Base-by-base conservation (phyloP, 805 yeast species). In the Lachancea meyersii region DNA sequence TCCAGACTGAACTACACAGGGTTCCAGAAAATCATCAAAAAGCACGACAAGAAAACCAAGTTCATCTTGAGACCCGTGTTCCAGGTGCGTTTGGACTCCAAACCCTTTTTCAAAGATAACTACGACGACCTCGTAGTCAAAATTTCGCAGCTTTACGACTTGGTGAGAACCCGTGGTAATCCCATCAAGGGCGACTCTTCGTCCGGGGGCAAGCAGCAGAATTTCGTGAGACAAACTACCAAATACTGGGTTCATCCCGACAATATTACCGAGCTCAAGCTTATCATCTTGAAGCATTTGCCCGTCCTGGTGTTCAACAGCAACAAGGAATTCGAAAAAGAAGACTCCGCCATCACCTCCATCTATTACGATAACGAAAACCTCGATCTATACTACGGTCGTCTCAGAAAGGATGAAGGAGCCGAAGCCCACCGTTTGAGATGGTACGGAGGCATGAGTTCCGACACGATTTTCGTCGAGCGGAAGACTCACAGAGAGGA, bases 161-260 rank as follows among this genome's bases (percentile, higher is more conserved):
- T 91, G 48, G 97, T 93, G 22, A 79, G 97, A 63, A 93, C 97
- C 1, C 77, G 96, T 54, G 98, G 98, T 54, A 85, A 87, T 60
- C 97, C 98, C 11, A 86, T 87, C 31, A 76, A 79, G 57, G 97
- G 97, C 50, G 98, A 93, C 67, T 80, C 96, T 3, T 63, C 97
- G 4, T 97, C 98, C n/a, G 98, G 98, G 58, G 98, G 98, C 34
- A 75, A 83, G 33, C 97, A 89, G 72, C 98, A 93, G 65, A 93
- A 93, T 69, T 93, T 93, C 58, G 97, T 93, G 35, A 83, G 98
- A 67, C 98, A 93, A 68, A 93, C 98, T 17, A 93, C 98, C 6
- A 93, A 93, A 62, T 93, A 93, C 68, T 93, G 99, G 99, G 97
- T 93, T 24, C 98, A 93, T 60, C 96, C 97, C 2, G 97, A 93